Evolutionary conservation across 345 rosid species (phyloP).

Genomic region (Camelina sativa): DNA sequence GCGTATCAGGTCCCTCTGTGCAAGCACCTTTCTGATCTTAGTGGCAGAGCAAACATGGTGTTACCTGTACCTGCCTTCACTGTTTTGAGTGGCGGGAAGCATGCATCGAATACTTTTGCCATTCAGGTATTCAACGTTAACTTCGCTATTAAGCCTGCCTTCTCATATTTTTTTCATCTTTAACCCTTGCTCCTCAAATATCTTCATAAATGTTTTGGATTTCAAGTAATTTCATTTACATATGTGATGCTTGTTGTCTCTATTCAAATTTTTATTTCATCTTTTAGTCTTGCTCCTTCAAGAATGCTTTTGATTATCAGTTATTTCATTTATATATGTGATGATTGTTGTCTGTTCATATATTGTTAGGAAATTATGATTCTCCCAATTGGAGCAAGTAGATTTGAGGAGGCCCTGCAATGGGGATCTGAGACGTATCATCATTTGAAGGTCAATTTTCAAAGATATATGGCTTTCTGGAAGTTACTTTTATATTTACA

Average conservation of each 20-base stretch:
- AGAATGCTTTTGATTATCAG: conserved; percentile 5
- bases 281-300: not conserved
- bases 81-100: conserved; percentile 89
- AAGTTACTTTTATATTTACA: conserved; percentile 21
- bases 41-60: conserved; percentile 64
- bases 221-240: not conserved
- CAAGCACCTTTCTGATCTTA: conserved; percentile 89
- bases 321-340: too few relatives aligned
- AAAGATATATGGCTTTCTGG: conserved; percentile 27
- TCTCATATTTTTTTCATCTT: not conserved
- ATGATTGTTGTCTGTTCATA: too few relatives aligned
- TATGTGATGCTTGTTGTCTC: too few relatives aligned
- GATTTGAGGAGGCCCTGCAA: conserved; percentile 90
- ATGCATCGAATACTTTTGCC: conserved; percentile 80
- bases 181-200: not conserved
- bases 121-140: conserved; percentile 62
- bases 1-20: conserved; percentile 78
- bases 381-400: too few relatives aligned
- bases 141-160: not conserved
- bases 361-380: too few relatives aligned
- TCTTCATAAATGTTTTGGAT: conserved; percentile 4
- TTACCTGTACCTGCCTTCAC: conserved; percentile 97
- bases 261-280: not conserved
- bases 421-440: conserved; percentile 97
- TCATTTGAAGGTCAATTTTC: conserved; percentile 82